Conservation (phyloP, 768 basidiomycete genomes). For the Gymnopilus junonius region DNA sequence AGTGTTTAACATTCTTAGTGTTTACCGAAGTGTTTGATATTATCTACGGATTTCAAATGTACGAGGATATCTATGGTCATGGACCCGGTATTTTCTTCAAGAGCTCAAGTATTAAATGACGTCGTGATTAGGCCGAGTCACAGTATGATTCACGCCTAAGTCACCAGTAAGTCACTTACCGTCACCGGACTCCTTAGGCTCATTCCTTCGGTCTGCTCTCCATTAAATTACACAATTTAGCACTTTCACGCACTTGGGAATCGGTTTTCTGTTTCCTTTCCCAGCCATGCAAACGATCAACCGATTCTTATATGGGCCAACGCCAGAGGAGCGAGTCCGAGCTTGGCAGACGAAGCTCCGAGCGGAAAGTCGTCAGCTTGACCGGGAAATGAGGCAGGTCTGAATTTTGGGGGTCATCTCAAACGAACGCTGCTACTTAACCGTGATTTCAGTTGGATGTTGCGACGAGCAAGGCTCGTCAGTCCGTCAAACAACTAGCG, state of each 20-base stretch:
- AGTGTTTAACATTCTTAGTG: background rate
- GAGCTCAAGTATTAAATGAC: background rate
- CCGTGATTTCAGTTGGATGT: constrained; percentile 66
- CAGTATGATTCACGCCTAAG: background rate
- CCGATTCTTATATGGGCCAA: constrained; percentile 94
- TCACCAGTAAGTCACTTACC: background rate
- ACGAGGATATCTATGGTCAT: too few species aligned
- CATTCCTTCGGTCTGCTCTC: background rate
- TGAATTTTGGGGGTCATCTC: constrained; percentile 28
- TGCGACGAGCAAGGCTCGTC: constrained; percentile 79
- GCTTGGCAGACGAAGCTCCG: constrained; percentile 91
- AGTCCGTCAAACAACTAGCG: constrained; percentile 87
- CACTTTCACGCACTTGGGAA: background rate
- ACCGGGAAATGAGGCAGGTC: constrained; percentile 97
- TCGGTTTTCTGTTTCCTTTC: background rate
- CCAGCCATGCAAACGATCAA: constrained; percentile 80
- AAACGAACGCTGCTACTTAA: constrained; percentile 20
- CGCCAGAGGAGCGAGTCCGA: constrained; percentile 91
- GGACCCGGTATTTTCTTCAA: too few species aligned
- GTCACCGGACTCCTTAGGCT: background rate
- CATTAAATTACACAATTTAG: background rate
- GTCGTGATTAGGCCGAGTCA: background rate
- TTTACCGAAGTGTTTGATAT: background rate
- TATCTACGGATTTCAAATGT: background rate
- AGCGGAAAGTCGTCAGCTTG: constrained; percentile 78